These are phyloP conservation scores for Flaveria trinervia DNA, from an alignment of 129 eudicot genomes.

Conservation along the genomic window DNA sequence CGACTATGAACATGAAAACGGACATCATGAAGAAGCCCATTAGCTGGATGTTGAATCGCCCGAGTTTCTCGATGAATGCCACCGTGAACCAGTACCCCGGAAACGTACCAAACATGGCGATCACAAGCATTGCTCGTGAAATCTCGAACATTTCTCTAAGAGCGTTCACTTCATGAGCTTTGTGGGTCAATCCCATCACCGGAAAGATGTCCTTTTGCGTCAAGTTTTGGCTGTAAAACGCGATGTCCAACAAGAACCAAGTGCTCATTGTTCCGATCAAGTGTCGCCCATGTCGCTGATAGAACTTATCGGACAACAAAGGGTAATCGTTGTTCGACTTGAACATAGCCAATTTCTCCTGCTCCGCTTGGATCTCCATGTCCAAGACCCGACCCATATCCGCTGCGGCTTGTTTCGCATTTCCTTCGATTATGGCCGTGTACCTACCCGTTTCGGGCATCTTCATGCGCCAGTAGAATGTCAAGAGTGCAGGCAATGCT, in stretches of 20 bases:
- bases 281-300: constrained; percentile 46
- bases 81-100: constrained; percentile 81
- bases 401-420: constrained; percentile 51
- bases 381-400: constrained; percentile 62
- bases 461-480: constrained; percentile 63
- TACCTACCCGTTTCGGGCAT: constrained; percentile 67
- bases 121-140: constrained; percentile 54
- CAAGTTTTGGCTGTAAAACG: constrained; percentile 55
- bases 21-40: constrained; percentile 69
- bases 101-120: constrained; percentile 58
- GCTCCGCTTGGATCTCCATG: constrained; percentile 45
- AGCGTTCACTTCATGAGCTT: constrained; percentile 32
- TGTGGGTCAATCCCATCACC: constrained; percentile 35
- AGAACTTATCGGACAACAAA: constrained; percentile 37
- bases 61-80: constrained; percentile 55
- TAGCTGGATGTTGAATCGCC: constrained; percentile 54
- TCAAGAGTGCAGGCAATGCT: constrained; percentile 53
- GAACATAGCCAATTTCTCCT: constrained; percentile 38
- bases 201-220: constrained; percentile 55
- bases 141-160: constrained; percentile 48
- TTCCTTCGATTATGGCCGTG: constrained; percentile 49
- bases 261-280: constrained; percentile 50
- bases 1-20: constrained; percentile 60
- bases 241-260: constrained; percentile 58
- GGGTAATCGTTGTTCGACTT: constrained; percentile 44